These are phyloP conservation scores for Suhomyces prunicola DNA, from an alignment of 805 yeast genomes.

Conservation along the genomic window DNA sequence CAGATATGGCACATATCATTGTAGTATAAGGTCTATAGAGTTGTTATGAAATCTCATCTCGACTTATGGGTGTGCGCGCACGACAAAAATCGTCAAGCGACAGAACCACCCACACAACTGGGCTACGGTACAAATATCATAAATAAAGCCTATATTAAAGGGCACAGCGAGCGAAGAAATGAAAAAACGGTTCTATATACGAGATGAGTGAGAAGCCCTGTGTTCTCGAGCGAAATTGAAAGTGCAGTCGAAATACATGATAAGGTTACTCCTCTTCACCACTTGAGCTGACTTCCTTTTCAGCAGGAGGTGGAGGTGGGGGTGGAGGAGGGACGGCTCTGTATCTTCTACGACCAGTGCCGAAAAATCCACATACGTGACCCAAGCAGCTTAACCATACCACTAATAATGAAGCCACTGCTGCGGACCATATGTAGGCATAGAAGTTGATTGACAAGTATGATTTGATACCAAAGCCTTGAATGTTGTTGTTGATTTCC, in stretches of 20 bases:
- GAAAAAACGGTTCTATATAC: background rate
- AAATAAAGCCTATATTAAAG: background rate
- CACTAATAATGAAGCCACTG: constrained; percentile 35
- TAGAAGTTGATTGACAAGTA: constrained; percentile 48
- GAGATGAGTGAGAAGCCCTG: background rate
- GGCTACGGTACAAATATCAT: background rate
- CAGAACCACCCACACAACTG: background rate
- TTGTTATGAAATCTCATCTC: constrained; percentile 1
- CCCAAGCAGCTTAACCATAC: constrained; percentile 34
- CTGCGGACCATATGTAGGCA: constrained; percentile 65
- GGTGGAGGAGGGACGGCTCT: constrained; percentile 13
- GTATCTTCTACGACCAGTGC: constrained; percentile 28
- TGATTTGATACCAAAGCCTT: constrained; percentile 54
- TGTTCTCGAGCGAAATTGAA: background rate
- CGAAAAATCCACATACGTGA: constrained; percentile 40
- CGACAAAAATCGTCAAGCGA: background rate
- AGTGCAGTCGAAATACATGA: background rate
- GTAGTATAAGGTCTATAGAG: background rate
- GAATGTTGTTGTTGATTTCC: constrained; percentile 48
- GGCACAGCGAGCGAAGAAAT: background rate
- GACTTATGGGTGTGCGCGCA: background rate
- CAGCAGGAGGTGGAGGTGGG: background rate
- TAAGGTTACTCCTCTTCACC: background rate
- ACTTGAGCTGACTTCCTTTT: constrained; percentile 7
- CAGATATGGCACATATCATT: constrained; percentile 50